Conservation (phyloP, 1,139 yeast species). For the Torulaspora globosa region DNA sequence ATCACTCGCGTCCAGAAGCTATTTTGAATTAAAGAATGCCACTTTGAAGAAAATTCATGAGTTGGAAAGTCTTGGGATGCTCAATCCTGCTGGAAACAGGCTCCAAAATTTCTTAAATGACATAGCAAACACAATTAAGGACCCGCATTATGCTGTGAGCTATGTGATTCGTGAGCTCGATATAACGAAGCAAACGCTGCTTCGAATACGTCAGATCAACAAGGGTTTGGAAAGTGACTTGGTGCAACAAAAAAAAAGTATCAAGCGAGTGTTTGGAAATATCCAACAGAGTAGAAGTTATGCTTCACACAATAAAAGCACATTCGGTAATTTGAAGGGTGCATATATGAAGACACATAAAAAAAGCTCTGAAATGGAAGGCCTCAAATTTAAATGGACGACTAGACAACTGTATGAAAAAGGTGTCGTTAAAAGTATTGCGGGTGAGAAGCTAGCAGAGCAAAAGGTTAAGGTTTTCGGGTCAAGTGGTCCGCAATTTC, state of each 20-base stretch:
- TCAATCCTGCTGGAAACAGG: conserved; percentile 58
- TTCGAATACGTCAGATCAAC: conserved; percentile 23
- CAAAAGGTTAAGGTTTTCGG: conserved; percentile 41
- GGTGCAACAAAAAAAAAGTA: conserved; percentile 16
- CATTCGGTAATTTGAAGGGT: conserved; percentile 47
- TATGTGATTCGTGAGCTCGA: conserved; percentile 59
- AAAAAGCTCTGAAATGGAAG: conserved; percentile 19
- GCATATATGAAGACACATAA: conserved; percentile 47
- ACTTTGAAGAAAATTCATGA: conserved; percentile 75
- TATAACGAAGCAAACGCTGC: conserved; percentile 56
- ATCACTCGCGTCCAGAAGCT: conserved; percentile 53
- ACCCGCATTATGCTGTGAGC: conserved; percentile 67
- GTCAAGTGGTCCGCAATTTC: conserved; percentile 50
- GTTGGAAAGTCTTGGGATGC: conserved; percentile 63
- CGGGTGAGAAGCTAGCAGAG: conserved; percentile 45
- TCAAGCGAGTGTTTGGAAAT: conserved; percentile 18
- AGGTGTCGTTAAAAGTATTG: conserved; percentile 59
- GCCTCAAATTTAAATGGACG: conserved; percentile 51
- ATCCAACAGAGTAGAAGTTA: conserved; percentile 25
- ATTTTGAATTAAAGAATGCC: conserved; percentile 71
- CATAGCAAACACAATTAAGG: conserved; percentile 78
- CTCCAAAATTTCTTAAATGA: conserved; percentile 79
- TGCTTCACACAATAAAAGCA: conserved; percentile 26
- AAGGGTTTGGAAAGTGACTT: conserved; percentile 14
- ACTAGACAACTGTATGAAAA: conserved; percentile 73